Evolutionary conservation across 176 grass and related monocot genomes (phyloP), one percentile per base, ranked within the genome.

Genomic region (Lolium rigidum): DNA sequence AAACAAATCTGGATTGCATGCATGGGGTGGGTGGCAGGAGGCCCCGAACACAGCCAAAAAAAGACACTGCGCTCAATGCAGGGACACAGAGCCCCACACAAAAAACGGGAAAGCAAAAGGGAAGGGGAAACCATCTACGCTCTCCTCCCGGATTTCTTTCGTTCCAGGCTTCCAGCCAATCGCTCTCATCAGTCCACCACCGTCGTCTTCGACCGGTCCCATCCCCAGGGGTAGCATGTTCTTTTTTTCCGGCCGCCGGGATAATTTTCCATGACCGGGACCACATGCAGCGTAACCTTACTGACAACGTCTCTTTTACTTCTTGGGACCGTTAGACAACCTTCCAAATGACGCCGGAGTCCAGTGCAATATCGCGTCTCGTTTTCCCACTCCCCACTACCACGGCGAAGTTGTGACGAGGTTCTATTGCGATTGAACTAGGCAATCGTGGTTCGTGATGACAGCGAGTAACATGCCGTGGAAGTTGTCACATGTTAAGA

Each of bases 1-100:
- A 13, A 74, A n/a, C 10, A 70, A 47, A 76, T 47, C 16, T 1
- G 6, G 58, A 69, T 17, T 47, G 46, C 46, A 47, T 55, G 52
- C 49, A 54, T 31, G 37, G 68, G 66, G 59, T 82, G 18, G 88
- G 83, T 90, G 64, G 54, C 51, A 66, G 82, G 48, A 31, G 15
- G 9, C 39, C 77, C 47, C 31, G 2, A 71, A 60, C 63, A 68
- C 6, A 28, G 62, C 60, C 78, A 55, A 35, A 43, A 56, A 9
- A 5, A 5, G 17, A 26, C 79, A 10, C 83, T 20, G 22, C 31
- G 9, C 63, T 66, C 79, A 31, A 90, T 24, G 84, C 56, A 58
- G 18, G 41, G 41, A 37, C 49, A 2, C 8, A 6, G 65, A 37
- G 22, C 2, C 61, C 14, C 52, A 57, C 52, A 0, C 2, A 80